Percentiles rank a stretch among this genome's conserved stretches.
These are phyloP conservation scores for Neonectria punicea DNA, from an alignment of 2,329 filamentous ascomycete genomes.

Conservation along the genomic window DNA sequence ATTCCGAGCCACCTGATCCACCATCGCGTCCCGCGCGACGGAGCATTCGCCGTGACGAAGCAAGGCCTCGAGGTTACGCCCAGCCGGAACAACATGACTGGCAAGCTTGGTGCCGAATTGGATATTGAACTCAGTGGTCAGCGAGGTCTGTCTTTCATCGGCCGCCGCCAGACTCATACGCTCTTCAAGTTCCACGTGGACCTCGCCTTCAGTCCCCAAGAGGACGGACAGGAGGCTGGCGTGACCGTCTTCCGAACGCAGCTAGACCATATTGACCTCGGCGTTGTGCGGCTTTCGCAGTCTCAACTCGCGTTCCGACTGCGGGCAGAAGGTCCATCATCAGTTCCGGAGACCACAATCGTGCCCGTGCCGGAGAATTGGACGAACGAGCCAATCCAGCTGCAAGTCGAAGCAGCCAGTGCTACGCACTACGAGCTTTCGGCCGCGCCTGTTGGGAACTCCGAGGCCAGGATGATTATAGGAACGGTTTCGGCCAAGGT, in stretches of 20 bases:
- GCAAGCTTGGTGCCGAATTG: neutral
- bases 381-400: conserved; percentile 4
- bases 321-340: conserved; percentile 12
- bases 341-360: neutral
- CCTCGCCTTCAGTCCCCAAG: conserved; percentile 12
- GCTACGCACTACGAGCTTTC: conserved; percentile 25
- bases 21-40: conserved; percentile 13
- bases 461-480: neutral
- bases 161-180: conserved; percentile 26
- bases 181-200: conserved; percentile 27
- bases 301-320: conserved; percentile 17
- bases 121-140: conserved; percentile 24
- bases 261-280: conserved; percentile 31
- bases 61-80: conserved; percentile 17
- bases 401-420: conserved; percentile 19
- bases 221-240: conserved; percentile 19
- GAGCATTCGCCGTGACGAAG: conserved; percentile 7
- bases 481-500: conserved; percentile 17
- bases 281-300: conserved; percentile 6
- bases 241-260: conserved; percentile 29
- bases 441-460: neutral
- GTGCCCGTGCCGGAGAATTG: conserved; percentile 23
- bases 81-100: conserved; percentile 24
- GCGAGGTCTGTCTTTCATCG: conserved; percentile 25
- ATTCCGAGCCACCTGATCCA: conserved; percentile 26